Base-by-base conservation (phyloP, 345 rosid species). In the Raphanus raphanistrum region DNA sequence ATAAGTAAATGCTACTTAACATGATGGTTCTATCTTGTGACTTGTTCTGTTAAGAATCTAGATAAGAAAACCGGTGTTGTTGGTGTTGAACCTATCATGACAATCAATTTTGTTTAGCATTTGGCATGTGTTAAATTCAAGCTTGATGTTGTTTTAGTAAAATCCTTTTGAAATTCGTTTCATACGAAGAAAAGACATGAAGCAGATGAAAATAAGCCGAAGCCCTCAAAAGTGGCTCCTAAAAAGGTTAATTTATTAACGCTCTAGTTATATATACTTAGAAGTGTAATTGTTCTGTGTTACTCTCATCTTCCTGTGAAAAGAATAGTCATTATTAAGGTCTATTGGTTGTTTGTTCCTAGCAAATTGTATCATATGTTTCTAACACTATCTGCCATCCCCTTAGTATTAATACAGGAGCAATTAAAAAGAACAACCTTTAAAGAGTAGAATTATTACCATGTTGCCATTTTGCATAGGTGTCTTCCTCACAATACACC, bases 241-340 rank as follows among this genome's bases (percentile, higher is more conserved):
- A 80, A 73, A 79, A 88, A 85, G 89, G 90, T 88, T 13, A 27
- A 75, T 74, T 43, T 75, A 68, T 58, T 65, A 64, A 74, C 54
- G 11, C 66, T 66, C 64, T 55, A 33, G 28, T 12, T 21, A 21
- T 21, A 21, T 62, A 6, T 55, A 61, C 63, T 50, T 65, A 15
- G 13, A 68, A 38, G 68, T 66, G 72, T 58, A 7, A 13, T 65
- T 4, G 28, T 71, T 29, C 28, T 65, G 38, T 45, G 72, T 65
- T 70, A 32, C 69, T 38, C 25, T 62, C 15, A 25, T 76, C 11
- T 43, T 69, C 66, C 25, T 66, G 32, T 36, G 41, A 10, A 2
- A 54, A 15, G 15, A 32, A 0, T 25, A 5, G 57, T 29, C 38
- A n/a, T 15, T 52, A 15, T 9, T 21, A 60, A 7, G 27, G 8